These are phyloP conservation scores for Casaregolazyma lundiana DNA, from an alignment of 1,139 yeast genomes.

Conservation along the genomic window DNA sequence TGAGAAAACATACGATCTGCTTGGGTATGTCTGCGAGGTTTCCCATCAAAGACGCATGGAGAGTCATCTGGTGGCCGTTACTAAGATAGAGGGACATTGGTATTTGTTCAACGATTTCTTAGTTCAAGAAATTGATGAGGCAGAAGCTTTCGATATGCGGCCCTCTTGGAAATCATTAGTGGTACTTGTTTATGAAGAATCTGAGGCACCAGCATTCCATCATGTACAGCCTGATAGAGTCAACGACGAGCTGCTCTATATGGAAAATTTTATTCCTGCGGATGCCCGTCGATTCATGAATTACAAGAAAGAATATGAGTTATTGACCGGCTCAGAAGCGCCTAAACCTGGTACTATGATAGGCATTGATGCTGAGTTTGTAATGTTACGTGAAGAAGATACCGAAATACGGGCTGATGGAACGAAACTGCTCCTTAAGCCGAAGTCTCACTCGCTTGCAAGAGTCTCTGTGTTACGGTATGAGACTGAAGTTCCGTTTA, in stretches of 20 bases:
- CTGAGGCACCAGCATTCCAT: conserved; percentile 21
- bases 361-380: conserved; percentile 98
- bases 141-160: conserved; percentile 63
- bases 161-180: conserved; percentile 83
- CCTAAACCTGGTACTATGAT: conserved; percentile 71
- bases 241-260: conserved; percentile 51
- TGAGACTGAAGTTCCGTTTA: conserved; percentile 71
- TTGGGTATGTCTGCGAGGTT: conserved; percentile 39
- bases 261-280: conserved; percentile 57
- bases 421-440: conserved; percentile 59
- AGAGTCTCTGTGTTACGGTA: conserved; percentile 86
- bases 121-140: conserved; percentile 69
- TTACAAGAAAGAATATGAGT: conserved; percentile 53
- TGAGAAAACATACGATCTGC: conserved; percentile 28
- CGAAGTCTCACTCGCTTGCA: conserved; percentile 75
- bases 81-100: conserved; percentile 56
- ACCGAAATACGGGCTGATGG: conserved; percentile 76
- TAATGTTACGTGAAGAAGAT: conserved; percentile 72
- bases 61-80: conserved; percentile 37
- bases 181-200: conserved; percentile 55
- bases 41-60: conserved; percentile 26
- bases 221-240: conserved; percentile 37
- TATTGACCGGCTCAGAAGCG: conserved; percentile 62
- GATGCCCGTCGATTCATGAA: conserved; percentile 43
- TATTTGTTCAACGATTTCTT: conserved; percentile 85